phyloP scores from a whole-genome alignment of 2,329 filamentous ascomycete species.

The Fusarium humuli region DNA sequence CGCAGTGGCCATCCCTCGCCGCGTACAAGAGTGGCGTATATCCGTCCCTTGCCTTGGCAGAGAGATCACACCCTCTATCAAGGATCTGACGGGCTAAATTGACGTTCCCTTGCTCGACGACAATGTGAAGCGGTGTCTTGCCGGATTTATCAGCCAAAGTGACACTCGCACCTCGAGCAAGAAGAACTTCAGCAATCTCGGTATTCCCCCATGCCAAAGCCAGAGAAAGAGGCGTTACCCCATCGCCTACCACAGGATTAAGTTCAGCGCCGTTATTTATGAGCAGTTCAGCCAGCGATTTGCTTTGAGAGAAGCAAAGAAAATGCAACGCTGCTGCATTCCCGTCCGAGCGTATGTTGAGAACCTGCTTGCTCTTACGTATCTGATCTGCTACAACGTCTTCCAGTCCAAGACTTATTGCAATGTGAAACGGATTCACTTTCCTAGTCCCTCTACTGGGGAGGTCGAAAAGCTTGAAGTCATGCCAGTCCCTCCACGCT shows the following conservation, averaged over 20 bases:
- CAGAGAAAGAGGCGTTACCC: background rate
- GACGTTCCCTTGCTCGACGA: accelerated
- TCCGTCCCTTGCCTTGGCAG: accelerated
- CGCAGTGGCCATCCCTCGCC: accelerated
- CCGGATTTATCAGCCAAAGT: background rate
- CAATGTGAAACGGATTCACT: background rate
- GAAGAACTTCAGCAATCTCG: background rate
- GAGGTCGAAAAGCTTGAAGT: background rate
- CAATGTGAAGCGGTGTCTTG: background rate
- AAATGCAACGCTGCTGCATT: background rate
- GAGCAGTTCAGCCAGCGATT: accelerated
- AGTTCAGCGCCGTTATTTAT: background rate
- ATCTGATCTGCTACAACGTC: background rate
- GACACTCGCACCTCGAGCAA: background rate
- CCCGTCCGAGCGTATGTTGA: background rate
- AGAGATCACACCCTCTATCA: accelerated
- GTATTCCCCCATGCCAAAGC: background rate
- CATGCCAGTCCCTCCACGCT: background rate
- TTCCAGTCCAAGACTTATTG: background rate
- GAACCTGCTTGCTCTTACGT: background rate
- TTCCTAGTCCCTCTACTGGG: background rate
- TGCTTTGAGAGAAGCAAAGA: accelerated
- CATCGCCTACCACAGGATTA: accelerated
- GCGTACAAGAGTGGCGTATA: accelerated
- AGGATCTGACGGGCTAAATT: accelerated